These are phyloP conservation scores for Xylaria castorea DNA, from an alignment of 495 filamentous ascomycete species.

Conservation along the genomic window DNA sequence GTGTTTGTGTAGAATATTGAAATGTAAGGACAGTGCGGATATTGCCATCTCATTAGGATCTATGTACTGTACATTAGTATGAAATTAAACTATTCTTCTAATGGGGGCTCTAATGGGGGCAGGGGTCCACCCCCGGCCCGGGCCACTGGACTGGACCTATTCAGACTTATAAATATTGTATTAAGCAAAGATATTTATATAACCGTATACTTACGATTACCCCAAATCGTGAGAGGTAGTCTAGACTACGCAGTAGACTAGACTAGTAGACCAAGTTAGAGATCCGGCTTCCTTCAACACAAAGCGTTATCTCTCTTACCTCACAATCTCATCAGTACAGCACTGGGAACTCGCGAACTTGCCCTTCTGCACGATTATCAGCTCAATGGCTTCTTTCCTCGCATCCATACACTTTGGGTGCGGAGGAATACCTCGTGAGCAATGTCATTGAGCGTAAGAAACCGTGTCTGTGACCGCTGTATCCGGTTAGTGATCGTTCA, in stretches of 20 bases:
- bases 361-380: neutral
- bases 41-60: neutral
- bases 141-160: too few species aligned
- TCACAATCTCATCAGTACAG: neutral
- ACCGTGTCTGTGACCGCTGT: slow-evolving; percentile 37
- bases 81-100: too few species aligned
- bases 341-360: neutral
- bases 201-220: neutral
- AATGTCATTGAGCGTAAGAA: slow-evolving; percentile 23
- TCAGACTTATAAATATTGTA: neutral
- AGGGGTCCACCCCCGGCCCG: too few species aligned
- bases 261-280: neutral
- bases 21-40: neutral
- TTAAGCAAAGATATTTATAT: neutral
- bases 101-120: neutral
- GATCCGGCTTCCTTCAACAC: neutral
- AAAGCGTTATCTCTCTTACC: neutral
- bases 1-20: neutral
- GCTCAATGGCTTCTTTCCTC: slow-evolving; percentile 1
- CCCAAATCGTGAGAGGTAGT: neutral
- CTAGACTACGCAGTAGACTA: too few species aligned
- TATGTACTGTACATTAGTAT: neutral
- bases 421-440: neutral
- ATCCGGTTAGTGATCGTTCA: slow-evolving; percentile 28
- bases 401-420: slow-evolving; percentile 8